A percentile compares a stretch with the other conserved stretches of the same genome.
Evolutionary conservation across 2,329 filamentous ascomycete species (phyloP).

Genomic region (Aspergillus quadrilineatus): DNA sequence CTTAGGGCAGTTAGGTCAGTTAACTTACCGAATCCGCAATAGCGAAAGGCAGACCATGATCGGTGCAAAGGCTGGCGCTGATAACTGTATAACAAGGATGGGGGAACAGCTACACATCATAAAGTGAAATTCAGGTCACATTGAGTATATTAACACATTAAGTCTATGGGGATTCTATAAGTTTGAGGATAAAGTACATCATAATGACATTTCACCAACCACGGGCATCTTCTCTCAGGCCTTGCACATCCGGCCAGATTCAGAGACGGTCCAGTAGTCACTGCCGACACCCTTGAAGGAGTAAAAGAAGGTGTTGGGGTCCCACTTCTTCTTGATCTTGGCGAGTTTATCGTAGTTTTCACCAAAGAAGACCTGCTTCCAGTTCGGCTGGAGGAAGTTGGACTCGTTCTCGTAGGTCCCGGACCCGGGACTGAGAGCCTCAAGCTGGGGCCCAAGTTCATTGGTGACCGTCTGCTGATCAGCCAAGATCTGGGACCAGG

Average conservation of each 20-base stretch:
- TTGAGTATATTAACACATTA: too few relatives aligned
- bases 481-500: constrained; percentile 36
- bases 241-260: constrained; percentile 32
- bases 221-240: not conserved
- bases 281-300: constrained; percentile 41
- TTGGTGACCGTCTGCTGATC: constrained; percentile 42
- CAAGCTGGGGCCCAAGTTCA: constrained; percentile 40
- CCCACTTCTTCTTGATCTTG: constrained; percentile 43
- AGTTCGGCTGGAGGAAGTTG: constrained; percentile 43
- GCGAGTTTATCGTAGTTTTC: constrained; percentile 39
- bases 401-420: constrained; percentile 47
- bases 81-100: too few relatives aligned
- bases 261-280: constrained; percentile 35
- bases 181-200: too few relatives aligned
- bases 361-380: constrained; percentile 45
- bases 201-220: not conserved
- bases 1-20: too few relatives aligned
- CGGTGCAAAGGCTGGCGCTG: too few relatives aligned
- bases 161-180: too few relatives aligned
- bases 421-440: constrained; percentile 39
- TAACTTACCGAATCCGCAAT: too few relatives aligned
- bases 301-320: constrained; percentile 44
- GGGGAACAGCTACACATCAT: too few relatives aligned
- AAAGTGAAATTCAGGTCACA: too few relatives aligned
- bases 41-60: too few relatives aligned